These are phyloP conservation scores for Auriscalpium microsporum DNA, from an alignment of 768 basidiomycete genomes.

Conservation along the genomic window DNA sequence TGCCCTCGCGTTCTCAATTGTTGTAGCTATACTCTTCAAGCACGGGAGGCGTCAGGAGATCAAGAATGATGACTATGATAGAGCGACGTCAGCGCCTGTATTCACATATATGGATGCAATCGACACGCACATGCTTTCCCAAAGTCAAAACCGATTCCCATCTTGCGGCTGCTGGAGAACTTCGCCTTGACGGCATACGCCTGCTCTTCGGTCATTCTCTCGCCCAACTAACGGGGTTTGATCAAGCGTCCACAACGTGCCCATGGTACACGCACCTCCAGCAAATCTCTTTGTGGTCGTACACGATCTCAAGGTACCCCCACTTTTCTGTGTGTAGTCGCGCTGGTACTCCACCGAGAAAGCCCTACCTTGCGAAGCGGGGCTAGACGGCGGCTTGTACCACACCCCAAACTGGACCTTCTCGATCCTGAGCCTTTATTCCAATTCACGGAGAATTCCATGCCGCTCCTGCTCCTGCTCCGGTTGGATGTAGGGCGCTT, in stretches of 20 bases:
- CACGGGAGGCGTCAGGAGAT: slow-evolving; percentile 39
- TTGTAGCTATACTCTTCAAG: slow-evolving; percentile 56
- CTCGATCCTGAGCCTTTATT: slow-evolving; percentile 45
- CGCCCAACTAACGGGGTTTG: slow-evolving; percentile 1
- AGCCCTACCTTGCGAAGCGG: slow-evolving; percentile 15
- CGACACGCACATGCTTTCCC: slow-evolving; percentile 2
- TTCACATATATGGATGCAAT: neutral
- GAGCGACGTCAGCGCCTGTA: neutral
- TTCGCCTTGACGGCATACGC: slow-evolving; percentile 1
- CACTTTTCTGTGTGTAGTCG: slow-evolving; percentile 34
- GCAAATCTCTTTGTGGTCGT: slow-evolving; percentile 57
- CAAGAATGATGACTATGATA: slow-evolving; percentile 8
- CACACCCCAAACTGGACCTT: slow-evolving; percentile 61
- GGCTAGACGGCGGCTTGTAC: slow-evolving; percentile 26
- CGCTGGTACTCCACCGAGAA: slow-evolving; percentile 70
- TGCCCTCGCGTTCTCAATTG: slow-evolving; percentile 33
- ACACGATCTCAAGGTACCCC: slow-evolving; percentile 54
- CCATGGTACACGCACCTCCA: slow-evolving; percentile 37
- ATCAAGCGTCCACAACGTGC: neutral
- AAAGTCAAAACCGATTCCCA: slow-evolving; percentile 7
- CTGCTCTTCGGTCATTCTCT: slow-evolving; percentile 6
- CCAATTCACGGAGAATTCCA: slow-evolving; percentile 34
- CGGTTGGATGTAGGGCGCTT: slow-evolving; percentile 24
- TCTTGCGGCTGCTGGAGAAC: slow-evolving; percentile 8
- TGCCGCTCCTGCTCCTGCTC: slow-evolving; percentile 22